These are phyloP conservation scores for Gymnopus androsaceus DNA, from an alignment of 1,284 basidiomycete genomes.

Conservation along the genomic window DNA sequence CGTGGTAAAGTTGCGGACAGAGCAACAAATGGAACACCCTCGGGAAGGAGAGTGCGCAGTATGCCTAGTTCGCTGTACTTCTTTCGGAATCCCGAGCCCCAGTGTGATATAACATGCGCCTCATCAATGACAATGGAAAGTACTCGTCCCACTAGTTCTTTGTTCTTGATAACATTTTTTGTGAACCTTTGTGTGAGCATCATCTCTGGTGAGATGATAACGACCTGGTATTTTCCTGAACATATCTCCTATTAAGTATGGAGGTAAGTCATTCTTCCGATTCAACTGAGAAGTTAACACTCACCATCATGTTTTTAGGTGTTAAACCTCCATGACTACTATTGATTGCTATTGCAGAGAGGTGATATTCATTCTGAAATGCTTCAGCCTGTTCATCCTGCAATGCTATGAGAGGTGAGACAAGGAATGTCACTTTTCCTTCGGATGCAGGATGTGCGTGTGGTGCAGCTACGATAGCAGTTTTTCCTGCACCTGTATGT, in stretches of 20 bases:
- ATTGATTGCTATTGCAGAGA: conserved; percentile 36
- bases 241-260: conserved; percentile 29
- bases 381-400: conserved; percentile 40
- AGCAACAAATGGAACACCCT: conserved; percentile 35
- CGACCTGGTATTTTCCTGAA: conserved; percentile 32
- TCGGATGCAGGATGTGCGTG: conserved; percentile 26
- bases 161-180: conserved; percentile 32
- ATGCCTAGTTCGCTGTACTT: conserved; percentile 37
- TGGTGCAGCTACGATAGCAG: conserved; percentile 34
- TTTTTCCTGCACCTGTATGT: conserved; percentile 37
- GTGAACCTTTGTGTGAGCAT: conserved; percentile 40
- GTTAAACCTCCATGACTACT: conserved; percentile 31
- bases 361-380: conserved; percentile 23
- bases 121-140: conserved; percentile 40
- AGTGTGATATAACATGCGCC: conserved; percentile 42
- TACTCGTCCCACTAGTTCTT: conserved; percentile 24
- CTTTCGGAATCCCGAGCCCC: conserved; percentile 43
- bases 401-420: conserved; percentile 38
- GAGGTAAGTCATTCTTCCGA: neutral
- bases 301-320: conserved; percentile 25
- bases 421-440: conserved; percentile 33
- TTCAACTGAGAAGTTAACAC: conserved; percentile 6
- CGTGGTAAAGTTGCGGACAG: conserved; percentile 40
- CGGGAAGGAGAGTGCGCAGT: conserved; percentile 35
- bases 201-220: conserved; percentile 42